These are phyloP conservation scores for Aspergillus biplanus DNA, from an alignment of 495 filamentous ascomycete genomes.

Conservation along the genomic window DNA sequence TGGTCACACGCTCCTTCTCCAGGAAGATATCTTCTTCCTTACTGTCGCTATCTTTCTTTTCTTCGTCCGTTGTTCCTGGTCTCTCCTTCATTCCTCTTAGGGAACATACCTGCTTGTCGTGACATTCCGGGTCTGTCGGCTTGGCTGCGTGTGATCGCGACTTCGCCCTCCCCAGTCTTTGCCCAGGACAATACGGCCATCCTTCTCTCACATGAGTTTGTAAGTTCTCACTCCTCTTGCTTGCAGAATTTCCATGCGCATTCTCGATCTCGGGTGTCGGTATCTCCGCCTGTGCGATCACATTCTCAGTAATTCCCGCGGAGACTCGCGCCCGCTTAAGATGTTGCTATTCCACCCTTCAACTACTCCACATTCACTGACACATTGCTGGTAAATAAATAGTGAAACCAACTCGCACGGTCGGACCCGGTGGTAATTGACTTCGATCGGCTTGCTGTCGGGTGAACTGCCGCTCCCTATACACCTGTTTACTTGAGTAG, in stretches of 20 bases:
- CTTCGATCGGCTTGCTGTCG: background rate
- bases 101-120: conserved; percentile 17
- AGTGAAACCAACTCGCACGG: conserved; percentile 5
- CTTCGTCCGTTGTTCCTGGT: conserved; percentile 5
- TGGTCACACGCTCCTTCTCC: conserved; percentile 22
- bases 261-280: conserved; percentile 13
- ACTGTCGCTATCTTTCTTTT: conserved; percentile 18
- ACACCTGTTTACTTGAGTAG: background rate
- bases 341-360: conserved; percentile 1
- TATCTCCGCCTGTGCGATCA: conserved; percentile 1
- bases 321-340: conserved; percentile 9
- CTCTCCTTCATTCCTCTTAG: conserved; percentile 29
- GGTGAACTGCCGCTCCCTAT: conserved; percentile 6
- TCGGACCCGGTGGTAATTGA: background rate
- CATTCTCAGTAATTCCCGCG: conserved; percentile 9
- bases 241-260: conserved; percentile 7
- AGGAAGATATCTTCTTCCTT: conserved; percentile 16
- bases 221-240: conserved; percentile 5
- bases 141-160: conserved; percentile 22
- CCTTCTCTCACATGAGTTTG: conserved; percentile 3
- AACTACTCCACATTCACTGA: conserved; percentile 6
- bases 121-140: conserved; percentile 17
- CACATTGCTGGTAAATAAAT: conserved; percentile 7
- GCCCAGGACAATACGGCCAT: conserved; percentile 11
- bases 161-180: conserved; percentile 15